Evolutionary conservation across 208 protist genomes (phyloP).

Genomic region (Wallacemonas sp.): DNA sequence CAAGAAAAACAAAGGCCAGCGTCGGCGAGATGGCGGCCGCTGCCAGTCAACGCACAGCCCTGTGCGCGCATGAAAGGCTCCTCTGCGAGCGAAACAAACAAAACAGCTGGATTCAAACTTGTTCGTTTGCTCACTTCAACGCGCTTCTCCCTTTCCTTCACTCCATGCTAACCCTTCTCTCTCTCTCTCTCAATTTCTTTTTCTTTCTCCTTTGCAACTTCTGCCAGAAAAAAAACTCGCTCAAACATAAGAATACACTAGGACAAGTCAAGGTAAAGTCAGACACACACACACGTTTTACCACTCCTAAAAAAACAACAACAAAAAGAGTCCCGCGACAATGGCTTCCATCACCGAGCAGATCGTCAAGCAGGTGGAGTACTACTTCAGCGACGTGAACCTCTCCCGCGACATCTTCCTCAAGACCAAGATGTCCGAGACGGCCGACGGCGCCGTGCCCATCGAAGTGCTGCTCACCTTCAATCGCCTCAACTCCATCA

Average conservation of each 20-base stretch:
- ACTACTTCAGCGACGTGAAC: constrained; percentile 94
- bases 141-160: background rate
- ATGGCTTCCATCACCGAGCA: constrained; percentile 47
- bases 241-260: background rate
- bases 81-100: too few relatives aligned
- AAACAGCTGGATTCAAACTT: too few relatives aligned
- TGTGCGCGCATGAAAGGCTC: too few relatives aligned
- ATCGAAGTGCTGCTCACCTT: constrained; percentile 84
- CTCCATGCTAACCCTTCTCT: background rate
- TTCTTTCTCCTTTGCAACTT: background rate
- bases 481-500: constrained; percentile 81
- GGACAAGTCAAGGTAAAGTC: background rate
- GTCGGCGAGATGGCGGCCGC: too few relatives aligned
- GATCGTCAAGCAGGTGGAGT: constrained; percentile 85
- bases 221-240: background rate
- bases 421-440: constrained; percentile 87
- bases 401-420: constrained; percentile 89
- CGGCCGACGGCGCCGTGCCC: constrained; percentile 80
- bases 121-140: too few relatives aligned
- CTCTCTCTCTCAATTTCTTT: background rate
- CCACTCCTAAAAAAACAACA: background rate
- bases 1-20: too few relatives aligned
- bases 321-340: background rate
- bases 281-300: constrained; percentile 16
- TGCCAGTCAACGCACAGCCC: too few relatives aligned